These are phyloP conservation scores for Zygotorulaspora florentina DNA, from an alignment of 805 yeast species.

Conservation along the genomic window DNA sequence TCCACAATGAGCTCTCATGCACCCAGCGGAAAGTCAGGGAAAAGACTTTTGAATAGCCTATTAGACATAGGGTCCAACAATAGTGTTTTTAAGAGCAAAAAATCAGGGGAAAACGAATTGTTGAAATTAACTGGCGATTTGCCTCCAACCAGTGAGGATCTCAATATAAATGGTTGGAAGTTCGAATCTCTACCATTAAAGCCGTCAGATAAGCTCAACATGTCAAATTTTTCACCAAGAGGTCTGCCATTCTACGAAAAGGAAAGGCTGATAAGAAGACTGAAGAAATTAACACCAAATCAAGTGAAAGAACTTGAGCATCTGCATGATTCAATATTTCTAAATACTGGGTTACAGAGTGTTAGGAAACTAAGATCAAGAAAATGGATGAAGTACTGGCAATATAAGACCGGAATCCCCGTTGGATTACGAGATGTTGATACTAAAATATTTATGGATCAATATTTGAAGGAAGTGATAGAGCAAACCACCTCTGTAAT, in stretches of 20 bases:
- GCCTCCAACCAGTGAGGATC: conserved; percentile 9
- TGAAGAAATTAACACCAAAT: conserved; percentile 32
- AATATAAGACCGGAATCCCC: conserved; percentile 40
- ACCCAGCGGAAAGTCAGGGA: conserved; percentile 16
- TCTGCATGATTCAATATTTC: conserved; percentile 45
- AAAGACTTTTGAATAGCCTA: conserved; percentile 24
- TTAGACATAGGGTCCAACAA: conserved; percentile 12
- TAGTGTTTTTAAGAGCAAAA: conserved; percentile 7
- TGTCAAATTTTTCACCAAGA: conserved; percentile 29
- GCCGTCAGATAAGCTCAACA: conserved; percentile 17
- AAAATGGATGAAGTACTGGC: conserved; percentile 50
- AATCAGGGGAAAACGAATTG: conserved; percentile 12
- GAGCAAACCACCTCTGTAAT: conserved; percentile 30
- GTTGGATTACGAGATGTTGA: conserved; percentile 31
- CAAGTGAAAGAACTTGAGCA: conserved; percentile 46
- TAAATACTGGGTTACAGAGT: conserved; percentile 42
- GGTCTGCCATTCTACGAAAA: conserved; percentile 45
- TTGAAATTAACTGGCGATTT: conserved; percentile 1
- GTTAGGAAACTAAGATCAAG: conserved; percentile 40
- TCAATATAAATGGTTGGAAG: conserved; percentile 34
- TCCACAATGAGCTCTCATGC: conserved; percentile 5
- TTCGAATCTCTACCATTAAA: conserved; percentile 30
- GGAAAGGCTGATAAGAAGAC: conserved; percentile 28
- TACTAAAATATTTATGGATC: conserved; percentile 22
- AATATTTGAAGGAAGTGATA: conserved; percentile 33